phyloP scores from a whole-genome alignment of 169 alveolate species.

The Plasmodium vivax region DNA sequence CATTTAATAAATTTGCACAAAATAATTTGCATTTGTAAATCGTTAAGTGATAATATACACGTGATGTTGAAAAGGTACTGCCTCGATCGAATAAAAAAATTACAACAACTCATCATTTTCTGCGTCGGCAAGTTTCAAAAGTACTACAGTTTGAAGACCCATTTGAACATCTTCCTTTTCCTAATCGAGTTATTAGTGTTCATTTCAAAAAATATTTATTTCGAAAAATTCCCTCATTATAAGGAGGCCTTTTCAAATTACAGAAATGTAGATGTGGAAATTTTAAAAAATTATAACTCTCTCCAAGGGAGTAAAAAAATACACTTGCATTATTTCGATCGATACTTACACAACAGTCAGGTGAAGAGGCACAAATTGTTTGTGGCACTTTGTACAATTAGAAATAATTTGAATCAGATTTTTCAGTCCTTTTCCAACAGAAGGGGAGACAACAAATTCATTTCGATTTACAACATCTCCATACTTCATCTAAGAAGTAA shows the following conservation, averaged over 20 bases:
- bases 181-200: constrained; percentile 39
- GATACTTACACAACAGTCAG: constrained; percentile 15
- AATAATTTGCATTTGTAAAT: constrained; percentile 31
- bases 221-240: constrained; percentile 65
- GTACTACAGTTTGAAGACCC: constrained; percentile 24
- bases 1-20: constrained; percentile 34
- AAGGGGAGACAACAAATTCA: constrained; percentile 3
- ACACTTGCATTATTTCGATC: constrained; percentile 20
- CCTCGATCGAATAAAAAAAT: background rate
- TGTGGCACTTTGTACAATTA: constrained; percentile 1
- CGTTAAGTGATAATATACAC: background rate
- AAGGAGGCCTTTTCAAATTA: constrained; percentile 54
- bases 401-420: background rate
- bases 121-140: constrained; percentile 15
- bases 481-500: background rate
- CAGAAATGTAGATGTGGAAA: constrained; percentile 15
- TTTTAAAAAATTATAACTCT: constrained; percentile 31
- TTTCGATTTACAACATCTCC: constrained; percentile 14
- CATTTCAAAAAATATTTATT: constrained; percentile 65
- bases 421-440: constrained; percentile 1
- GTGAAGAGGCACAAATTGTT: constrained; percentile 21
- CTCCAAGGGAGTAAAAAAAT: constrained; percentile 1
- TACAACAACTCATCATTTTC: background rate
- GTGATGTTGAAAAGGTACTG: background rate
- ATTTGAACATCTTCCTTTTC: constrained; percentile 24